Evolutionary conservation across 2,329 filamentous ascomycete genomes (phyloP).

Genomic region (Aspergillus carbonarius): DNA sequence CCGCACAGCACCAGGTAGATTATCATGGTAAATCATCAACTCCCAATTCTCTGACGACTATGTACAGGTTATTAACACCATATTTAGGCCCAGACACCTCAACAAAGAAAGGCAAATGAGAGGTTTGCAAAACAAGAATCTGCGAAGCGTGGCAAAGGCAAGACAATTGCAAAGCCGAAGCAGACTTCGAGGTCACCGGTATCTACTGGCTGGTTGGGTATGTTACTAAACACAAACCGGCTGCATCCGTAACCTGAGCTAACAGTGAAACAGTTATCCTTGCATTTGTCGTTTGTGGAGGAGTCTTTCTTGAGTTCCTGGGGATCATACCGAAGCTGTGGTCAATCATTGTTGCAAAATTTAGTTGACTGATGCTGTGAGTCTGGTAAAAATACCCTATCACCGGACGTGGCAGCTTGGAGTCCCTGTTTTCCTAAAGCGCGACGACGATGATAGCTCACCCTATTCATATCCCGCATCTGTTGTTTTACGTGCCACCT

Average conservation of each 20-base stretch:
- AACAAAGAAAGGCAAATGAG: slow-evolving; percentile 64
- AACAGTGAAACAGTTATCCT: slow-evolving; percentile 52
- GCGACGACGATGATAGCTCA: neutral
- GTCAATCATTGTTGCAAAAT: slow-evolving; percentile 32
- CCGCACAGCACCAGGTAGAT: neutral
- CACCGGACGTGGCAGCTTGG: neutral
- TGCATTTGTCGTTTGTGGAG: slow-evolving; percentile 63
- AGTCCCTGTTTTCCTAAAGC: neutral
- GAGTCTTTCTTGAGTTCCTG: slow-evolving; percentile 58
- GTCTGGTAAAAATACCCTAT: slow-evolving; percentile 14
- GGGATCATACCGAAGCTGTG: slow-evolving; percentile 45
- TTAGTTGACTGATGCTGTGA: slow-evolving; percentile 25
- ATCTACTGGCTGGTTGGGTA: slow-evolving; percentile 60
- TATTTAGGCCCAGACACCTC: slow-evolving; percentile 63
- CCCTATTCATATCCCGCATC: neutral
- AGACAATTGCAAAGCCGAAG: slow-evolving; percentile 47
- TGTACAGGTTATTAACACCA: neutral
- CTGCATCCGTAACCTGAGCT: slow-evolving; percentile 6
- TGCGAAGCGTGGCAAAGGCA: slow-evolving; percentile 59
- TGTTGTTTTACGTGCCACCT: neutral
- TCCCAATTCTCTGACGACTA: neutral
- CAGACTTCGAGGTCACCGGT: slow-evolving; percentile 55
- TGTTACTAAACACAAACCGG: slow-evolving; percentile 29
- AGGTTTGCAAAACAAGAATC: slow-evolving; percentile 60
- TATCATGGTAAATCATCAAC: neutral